Percentiles rank a stretch among this genome's conserved stretches.
Conservation (phyloP, 306 rosid species). For the Rosa multiflora region DNA sequence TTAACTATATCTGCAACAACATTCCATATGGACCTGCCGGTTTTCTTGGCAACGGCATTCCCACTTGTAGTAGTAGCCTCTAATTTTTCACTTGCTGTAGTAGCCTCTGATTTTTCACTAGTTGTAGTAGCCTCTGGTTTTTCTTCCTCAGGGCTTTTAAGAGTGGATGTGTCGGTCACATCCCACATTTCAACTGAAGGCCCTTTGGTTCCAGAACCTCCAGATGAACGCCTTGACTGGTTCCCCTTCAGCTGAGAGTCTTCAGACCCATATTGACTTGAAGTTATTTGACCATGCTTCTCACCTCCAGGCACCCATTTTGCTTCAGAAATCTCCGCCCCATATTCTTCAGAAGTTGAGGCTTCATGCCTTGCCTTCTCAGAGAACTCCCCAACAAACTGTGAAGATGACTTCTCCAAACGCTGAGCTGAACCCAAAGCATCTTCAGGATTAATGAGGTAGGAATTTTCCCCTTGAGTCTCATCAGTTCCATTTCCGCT, state of each 20-base stretch:
- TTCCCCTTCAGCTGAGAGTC: conserved; percentile 42
- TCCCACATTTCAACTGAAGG: conserved; percentile 83
- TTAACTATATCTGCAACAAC: conserved; percentile 56
- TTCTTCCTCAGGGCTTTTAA: conserved; percentile 39
- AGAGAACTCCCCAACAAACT: conserved; percentile 60
- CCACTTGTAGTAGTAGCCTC: conserved; percentile 36
- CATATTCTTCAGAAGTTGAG: conserved; percentile 32
- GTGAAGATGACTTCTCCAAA: conserved; percentile 59
- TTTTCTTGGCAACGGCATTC: conserved; percentile 56
- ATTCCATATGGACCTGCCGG: conserved; percentile 76
- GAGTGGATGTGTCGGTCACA: conserved; percentile 48
- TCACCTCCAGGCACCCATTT: conserved; percentile 37
- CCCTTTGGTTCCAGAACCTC: conserved; percentile 66
- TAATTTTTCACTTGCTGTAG: conserved; percentile 35
- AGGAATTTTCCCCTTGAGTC: conserved; percentile 33
- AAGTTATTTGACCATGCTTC: conserved; percentile 27
- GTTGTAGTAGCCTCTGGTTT: conserved; percentile 39
- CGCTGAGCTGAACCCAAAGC: conserved; percentile 62
- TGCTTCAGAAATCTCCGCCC: conserved; percentile 36
- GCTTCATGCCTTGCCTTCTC: conserved; percentile 56
- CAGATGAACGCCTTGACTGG: conserved; percentile 46
- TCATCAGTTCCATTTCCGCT: conserved; percentile 34
- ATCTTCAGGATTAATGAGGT: conserved; percentile 45
- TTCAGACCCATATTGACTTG: conserved; percentile 34
- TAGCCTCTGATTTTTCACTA: conserved; percentile 44